A percentile compares a stretch with the other conserved stretches of the same genome.
Conservation (phyloP, 148 eudicot genomes). For the Vaccinium darrowii region DNA sequence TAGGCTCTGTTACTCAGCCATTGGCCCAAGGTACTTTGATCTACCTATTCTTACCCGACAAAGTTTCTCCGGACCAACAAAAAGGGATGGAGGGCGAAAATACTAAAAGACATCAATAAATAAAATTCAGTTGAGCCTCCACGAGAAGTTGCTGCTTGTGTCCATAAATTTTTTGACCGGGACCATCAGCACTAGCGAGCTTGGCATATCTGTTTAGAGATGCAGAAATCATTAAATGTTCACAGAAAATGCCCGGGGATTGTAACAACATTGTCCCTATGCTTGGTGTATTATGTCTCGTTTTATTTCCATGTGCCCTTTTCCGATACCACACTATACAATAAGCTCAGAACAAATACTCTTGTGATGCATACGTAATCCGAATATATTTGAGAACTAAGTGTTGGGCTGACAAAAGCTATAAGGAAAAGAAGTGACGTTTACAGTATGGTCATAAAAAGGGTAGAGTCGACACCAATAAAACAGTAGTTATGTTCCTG, state of each 20-base stretch:
- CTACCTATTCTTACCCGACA: neutral
- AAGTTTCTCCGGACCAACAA: neutral
- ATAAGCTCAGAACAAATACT: neutral
- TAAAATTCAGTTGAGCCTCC: neutral
- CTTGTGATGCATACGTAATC: neutral
- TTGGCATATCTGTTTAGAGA: neutral
- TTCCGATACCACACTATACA: neutral
- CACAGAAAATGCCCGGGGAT: too few relatives aligned
- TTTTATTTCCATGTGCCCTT: neutral
- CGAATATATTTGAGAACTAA: neutral
- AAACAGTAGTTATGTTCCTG: neutral
- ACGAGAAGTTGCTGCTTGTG: neutral
- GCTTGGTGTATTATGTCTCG: neutral
- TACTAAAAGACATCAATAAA: neutral
- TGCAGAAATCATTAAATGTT: neutral
- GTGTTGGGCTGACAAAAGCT: neutral
- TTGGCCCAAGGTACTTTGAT: neutral
- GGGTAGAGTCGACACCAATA: neutral
- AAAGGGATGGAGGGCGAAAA: neutral
- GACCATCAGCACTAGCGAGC: neutral
- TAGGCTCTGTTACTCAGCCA: neutral
- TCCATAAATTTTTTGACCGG: neutral
- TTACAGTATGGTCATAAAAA: neutral
- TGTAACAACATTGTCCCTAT: neutral
- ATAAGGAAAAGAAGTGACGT: neutral